These are phyloP conservation scores for Acanthamoeba rhysodes DNA, from an alignment of 208 protist species.

Conservation along the genomic window DNA sequence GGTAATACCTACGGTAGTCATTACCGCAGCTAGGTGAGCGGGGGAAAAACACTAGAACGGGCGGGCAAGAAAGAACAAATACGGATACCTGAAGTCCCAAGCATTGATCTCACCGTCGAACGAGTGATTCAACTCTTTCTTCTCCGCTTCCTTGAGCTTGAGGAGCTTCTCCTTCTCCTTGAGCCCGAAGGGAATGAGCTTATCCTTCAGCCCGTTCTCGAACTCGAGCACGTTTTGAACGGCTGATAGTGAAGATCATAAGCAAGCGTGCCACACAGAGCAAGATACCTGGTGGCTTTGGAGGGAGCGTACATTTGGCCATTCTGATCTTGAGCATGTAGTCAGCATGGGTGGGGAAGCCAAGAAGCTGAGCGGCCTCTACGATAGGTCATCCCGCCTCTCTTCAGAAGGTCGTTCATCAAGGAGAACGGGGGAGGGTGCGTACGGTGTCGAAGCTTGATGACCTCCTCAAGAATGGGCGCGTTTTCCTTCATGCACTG, in stretches of 20 bases:
- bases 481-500: conserved; percentile 83
- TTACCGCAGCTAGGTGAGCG: no score
- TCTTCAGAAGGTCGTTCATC: neutral
- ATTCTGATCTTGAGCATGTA: conserved; percentile 84
- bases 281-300: no score
- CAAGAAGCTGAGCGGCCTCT: conserved; percentile 79
- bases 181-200: conserved; percentile 61
- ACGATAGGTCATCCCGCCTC: neutral
- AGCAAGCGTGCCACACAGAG: neutral
- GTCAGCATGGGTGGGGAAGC: conserved; percentile 76
- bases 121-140: neutral
- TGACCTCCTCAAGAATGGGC: conserved; percentile 77
- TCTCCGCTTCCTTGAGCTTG: conserved; percentile 84
- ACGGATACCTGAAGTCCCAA: conserved; percentile 80
- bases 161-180: conserved; percentile 73
- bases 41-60: no score
- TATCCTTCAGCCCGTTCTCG: conserved; percentile 74
- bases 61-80: no score
- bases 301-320: conserved; percentile 59
- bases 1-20: conserved; percentile 76
- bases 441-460: conserved; percentile 7
- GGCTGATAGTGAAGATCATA: neutral
- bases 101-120: conserved; percentile 81
- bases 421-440: neutral
- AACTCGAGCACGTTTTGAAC: conserved; percentile 67